Conservation (phyloP, 2,329 filamentous ascomycete species). For the Trichoderma oligosporum region DNA sequence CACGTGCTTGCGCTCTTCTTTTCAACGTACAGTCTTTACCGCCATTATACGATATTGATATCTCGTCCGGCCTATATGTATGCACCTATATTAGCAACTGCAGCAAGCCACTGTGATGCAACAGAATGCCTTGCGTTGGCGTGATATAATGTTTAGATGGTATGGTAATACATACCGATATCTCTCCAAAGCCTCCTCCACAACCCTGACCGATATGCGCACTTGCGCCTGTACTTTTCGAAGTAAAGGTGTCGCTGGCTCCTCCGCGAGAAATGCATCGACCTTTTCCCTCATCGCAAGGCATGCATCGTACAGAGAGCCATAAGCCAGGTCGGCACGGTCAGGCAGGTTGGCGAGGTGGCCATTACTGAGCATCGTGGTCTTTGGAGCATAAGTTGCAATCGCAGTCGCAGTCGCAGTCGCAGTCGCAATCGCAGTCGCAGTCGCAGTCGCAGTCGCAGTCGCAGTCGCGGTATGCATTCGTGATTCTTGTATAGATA, state of each 20-base stretch:
- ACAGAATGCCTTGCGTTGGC: background rate
- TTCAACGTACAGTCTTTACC: conserved; percentile 74
- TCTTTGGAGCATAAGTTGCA: background rate
- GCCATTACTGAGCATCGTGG: conserved; percentile 4
- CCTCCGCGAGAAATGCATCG: conserved; percentile 12
- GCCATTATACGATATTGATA: conserved; percentile 93
- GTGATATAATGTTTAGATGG: too few species aligned
- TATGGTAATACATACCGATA: conserved; percentile 77
- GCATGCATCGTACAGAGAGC: conserved; percentile 16
- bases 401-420: too few species aligned
- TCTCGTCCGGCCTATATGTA: conserved; percentile 60
- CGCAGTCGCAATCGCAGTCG: background rate
- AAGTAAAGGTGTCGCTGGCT: conserved; percentile 38
- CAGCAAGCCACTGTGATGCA: background rate
- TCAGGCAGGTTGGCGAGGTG: background rate
- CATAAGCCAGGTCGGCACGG: background rate
- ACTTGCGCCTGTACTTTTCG: conserved; percentile 70
- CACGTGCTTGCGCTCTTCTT: too few species aligned
- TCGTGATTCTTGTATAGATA: conserved; percentile 7
- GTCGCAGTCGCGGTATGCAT: conserved; percentile 1
- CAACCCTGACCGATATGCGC: conserved; percentile 65
- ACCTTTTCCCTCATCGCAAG: conserved; percentile 14
- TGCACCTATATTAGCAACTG: background rate
- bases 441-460: background rate
- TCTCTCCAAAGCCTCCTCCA: conserved; percentile 68